Evolutionary conservation across 805 yeast species (phyloP).

Genomic region (Metschnikowia bowlesiae): DNA sequence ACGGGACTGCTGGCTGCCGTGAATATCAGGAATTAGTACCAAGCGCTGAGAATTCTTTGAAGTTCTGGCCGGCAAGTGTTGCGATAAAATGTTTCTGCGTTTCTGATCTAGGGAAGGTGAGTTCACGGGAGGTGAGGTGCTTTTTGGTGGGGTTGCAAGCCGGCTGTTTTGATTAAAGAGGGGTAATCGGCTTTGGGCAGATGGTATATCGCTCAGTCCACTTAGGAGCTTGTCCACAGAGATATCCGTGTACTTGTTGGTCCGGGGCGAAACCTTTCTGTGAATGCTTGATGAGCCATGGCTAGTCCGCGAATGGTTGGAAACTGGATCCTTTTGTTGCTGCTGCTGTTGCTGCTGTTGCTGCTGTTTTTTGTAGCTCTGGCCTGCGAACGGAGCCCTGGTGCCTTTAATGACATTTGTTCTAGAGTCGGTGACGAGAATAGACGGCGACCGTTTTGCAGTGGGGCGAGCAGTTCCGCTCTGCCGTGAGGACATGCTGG

Average conservation of each 20-base stretch:
- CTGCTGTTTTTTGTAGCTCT: slow-evolving; percentile 38
- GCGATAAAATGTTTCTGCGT: slow-evolving; percentile 40
- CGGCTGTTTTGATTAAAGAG: slow-evolving; percentile 15
- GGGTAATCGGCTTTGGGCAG: slow-evolving; percentile 57
- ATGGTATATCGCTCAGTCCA: slow-evolving; percentile 82
- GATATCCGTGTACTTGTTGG: slow-evolving; percentile 63
- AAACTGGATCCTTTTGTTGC: slow-evolving; percentile 11
- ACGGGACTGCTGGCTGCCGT: slow-evolving; percentile 19
- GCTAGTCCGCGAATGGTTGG: slow-evolving; percentile 8
- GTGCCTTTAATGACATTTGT: slow-evolving; percentile 45
- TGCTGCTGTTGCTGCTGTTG: slow-evolving; percentile 26
- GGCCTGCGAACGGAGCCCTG: slow-evolving; percentile 82
- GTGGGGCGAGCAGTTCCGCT: slow-evolving; percentile 41
- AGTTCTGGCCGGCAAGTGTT: slow-evolving; percentile 64
- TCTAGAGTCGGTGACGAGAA: slow-evolving; percentile 86
- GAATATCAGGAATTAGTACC: slow-evolving; percentile 75
- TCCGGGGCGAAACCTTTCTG: slow-evolving; percentile 11
- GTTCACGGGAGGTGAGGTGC: slow-evolving; percentile 20
- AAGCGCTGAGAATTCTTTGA: slow-evolving; percentile 82
- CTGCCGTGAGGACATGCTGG: slow-evolving; percentile 11
- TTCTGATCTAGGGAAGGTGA: slow-evolving; percentile 10
- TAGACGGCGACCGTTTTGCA: slow-evolving; percentile 88
- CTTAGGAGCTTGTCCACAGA: slow-evolving; percentile 77
- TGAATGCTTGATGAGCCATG: slow-evolving; percentile 17
- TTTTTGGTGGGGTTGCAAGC: slow-evolving; percentile 14